These are phyloP conservation scores for Tetrahymena thermophila DNA, from an alignment of 73 alveolate genomes.

Conservation along the genomic window DNA sequence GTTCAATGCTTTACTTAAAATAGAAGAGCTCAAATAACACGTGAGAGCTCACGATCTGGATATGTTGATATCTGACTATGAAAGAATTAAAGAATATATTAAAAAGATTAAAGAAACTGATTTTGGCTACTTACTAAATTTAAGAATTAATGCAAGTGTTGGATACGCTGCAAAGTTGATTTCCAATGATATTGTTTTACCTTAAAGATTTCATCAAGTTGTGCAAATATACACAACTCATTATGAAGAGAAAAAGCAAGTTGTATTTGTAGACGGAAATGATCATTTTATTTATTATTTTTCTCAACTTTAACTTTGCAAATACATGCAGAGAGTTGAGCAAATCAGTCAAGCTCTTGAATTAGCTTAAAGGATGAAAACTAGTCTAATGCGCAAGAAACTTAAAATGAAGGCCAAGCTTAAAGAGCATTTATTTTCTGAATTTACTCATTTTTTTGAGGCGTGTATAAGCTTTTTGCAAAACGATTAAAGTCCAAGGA, in stretches of 20 bases:
- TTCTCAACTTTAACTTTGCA: background rate
- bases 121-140: background rate
- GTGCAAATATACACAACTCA: background rate
- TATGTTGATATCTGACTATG: background rate
- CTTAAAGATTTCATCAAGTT: background rate
- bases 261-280: background rate
- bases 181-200: background rate
- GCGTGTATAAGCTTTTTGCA: background rate
- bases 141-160: background rate
- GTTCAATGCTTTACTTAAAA: background rate
- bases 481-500: background rate
- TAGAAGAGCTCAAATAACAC: background rate
- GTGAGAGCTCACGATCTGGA: background rate
- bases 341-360: background rate
- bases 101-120: background rate
- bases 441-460: background rate
- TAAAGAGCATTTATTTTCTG: background rate
- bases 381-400: background rate
- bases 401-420: background rate
- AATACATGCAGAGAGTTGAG: background rate
- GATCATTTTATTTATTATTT: background rate
- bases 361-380: background rate
- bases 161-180: background rate
- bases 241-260: background rate
- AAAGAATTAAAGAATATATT: background rate